These are phyloP conservation scores for Dichomitus squalens DNA, from an alignment of 1,284 basidiomycete genomes.

Conservation along the genomic window DNA sequence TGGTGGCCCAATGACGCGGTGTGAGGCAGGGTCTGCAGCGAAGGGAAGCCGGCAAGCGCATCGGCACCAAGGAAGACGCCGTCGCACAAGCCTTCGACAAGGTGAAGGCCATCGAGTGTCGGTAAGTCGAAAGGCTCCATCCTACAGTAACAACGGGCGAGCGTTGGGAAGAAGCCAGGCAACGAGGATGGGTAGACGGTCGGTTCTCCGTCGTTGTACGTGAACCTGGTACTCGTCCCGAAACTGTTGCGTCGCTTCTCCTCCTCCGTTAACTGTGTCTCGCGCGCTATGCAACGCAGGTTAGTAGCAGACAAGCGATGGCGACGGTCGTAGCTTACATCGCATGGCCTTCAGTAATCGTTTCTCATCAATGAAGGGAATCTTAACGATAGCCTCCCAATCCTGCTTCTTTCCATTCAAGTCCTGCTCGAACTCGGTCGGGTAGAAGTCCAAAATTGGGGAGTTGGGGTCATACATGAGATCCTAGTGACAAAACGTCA, in stretches of 20 bases:
- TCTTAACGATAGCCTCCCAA: constrained; percentile 99
- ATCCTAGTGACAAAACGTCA: constrained; percentile 51
- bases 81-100: constrained; percentile 86
- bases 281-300: constrained; percentile 52
- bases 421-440: constrained; percentile 88
- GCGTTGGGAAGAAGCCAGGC: constrained; percentile 92
- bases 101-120: constrained; percentile 83
- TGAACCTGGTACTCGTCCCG: constrained; percentile 83
- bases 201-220: constrained; percentile 65
- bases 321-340: constrained; percentile 44
- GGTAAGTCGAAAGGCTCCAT: constrained; percentile 88
- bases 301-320: not conserved
- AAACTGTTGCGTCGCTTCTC: constrained; percentile 81
- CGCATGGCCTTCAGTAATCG: constrained; percentile 84
- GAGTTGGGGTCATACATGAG: constrained; percentile 89
- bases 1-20: constrained; percentile 80
- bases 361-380: constrained; percentile 94
- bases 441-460: constrained; percentile 95
- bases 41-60: constrained; percentile 95
- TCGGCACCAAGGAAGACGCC: constrained; percentile 88
- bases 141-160: constrained; percentile 81
- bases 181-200: constrained; percentile 86
- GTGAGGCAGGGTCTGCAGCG: constrained; percentile 87
- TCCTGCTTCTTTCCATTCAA: constrained; percentile 98
- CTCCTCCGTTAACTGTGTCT: constrained; percentile 76